Base-by-base conservation (phyloP, 306 rosid species). In the Castanea crenata region DNA sequence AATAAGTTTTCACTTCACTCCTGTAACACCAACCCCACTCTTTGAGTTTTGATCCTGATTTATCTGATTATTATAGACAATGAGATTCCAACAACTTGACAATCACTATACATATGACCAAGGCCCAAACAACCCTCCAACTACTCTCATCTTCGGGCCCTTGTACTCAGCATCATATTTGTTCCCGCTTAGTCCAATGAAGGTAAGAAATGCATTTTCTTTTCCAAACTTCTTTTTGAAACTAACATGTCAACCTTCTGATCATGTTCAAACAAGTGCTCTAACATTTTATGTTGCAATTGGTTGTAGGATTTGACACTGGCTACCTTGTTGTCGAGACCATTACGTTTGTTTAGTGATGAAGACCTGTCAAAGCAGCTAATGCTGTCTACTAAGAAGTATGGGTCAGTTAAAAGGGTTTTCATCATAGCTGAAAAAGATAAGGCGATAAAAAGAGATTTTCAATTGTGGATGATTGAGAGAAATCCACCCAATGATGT, bases 371-470 rank as follows among this genome's bases (percentile, higher is more conserved):
- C 79, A n/a, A 69, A 34, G 31, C 83, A 78, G 55, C 35, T 83
- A 41, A 29, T 54, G 12, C 18, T 69, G 18, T 78, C 82, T 34
- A 7, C 10, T 4, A 9, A 79, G 41, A 85, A 55, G 13, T 89
- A 76, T 15, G 85, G 83, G 64, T 82, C 86, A 5, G 85, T 85
- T 5, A 74, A 82, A 5, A 79, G 87, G 71, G 89, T 73, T 52
- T 89, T 20, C 25, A 38, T 87, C 5, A 19, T 80, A 3, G 54
- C 89, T 0, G 51, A 79, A 5, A 61, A 80, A 19, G 92, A 85
- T 67, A 13, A 46, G 55, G 46, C 71, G 1, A 1, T 1, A 0
- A 38, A 29, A 0, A 80, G 31, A 12, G 71, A 81, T 23, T 52
- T 76, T 7, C 83, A 86, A 65, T 6, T 31, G 32, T 88, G 87